Evolutionary conservation across 164 flowering plant genomes (phyloP), one percentile per base, ranked within the genome.

Genomic region (Pachysandra terminalis): DNA sequence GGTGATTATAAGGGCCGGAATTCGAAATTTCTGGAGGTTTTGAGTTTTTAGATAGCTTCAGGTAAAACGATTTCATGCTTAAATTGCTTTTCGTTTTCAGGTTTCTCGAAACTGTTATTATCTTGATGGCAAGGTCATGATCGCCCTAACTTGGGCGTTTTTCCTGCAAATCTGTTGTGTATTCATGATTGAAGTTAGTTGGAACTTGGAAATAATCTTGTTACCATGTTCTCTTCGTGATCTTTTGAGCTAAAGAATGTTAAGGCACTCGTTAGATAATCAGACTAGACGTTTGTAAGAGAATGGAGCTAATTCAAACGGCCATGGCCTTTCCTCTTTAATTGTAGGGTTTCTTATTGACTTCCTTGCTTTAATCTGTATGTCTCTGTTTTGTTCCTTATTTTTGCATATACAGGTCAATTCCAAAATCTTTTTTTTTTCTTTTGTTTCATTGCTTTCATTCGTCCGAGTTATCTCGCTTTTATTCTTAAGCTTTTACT

Each of bases 11-110:
- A 61, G 22, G 15, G 14, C 24, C 60, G 13, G 49, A 64, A 27
- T 64, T 25, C 45, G 51, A 63, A 48, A 62, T 65, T 65, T 57
- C 55, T 40, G 62, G 62, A 23, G 62, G 23, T 37, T 53, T 17
- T 52, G 0, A 52, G 48, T 40, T 64, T 64, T 3, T 52, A 28
- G 24, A 52, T 9, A 2, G 0, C 6, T 40, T 41, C 40, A 56
- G 40, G 61, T 56, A 40, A 16, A 2, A 0, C 4, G 37, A 19
- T 67, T 66, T 66, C 32, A 10, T 67, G 48, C 40, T 13, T 56
- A 23, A 35, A 19, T 56, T 24, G 8, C 27, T 57, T 57, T 56
- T 8, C 16, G 37, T 23, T 41, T 16, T 40, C 19, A 1, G 16
- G 9, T 53, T n/a, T 41, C 24, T 49, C 26, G 41, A 26, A 28